These are phyloP conservation scores for Backusella luteola DNA, from an alignment of 192 early-diverging fungal genomes.

Conservation along the genomic window DNA sequence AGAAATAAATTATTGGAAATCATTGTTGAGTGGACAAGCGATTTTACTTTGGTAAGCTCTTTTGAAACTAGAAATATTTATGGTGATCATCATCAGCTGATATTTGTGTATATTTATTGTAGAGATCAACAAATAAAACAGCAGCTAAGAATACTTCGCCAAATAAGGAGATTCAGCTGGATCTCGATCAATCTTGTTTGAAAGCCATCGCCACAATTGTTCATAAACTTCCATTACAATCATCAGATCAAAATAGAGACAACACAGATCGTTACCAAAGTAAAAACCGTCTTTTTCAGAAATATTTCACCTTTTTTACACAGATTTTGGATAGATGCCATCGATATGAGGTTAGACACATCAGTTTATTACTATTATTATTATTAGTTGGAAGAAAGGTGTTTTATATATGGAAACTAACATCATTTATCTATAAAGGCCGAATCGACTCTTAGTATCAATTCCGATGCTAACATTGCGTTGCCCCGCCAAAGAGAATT, in stretches of 20 bases:
- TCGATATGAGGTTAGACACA: conserved; percentile 39
- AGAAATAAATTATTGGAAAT: conserved; percentile 65
- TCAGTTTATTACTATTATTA: neutral
- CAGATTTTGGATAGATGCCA: conserved; percentile 63
- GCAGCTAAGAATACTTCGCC: conserved; percentile 8
- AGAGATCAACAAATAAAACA: conserved; percentile 12
- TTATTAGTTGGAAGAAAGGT: neutral
- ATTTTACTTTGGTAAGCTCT: conserved; percentile 47
- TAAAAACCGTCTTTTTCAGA: conserved; percentile 60
- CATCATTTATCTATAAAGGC: neutral
- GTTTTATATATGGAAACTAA: neutral
- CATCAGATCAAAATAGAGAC: conserved; percentile 47
- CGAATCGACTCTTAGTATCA: neutral
- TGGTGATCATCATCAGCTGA: conserved; percentile 2
- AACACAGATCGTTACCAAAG: conserved; percentile 53
- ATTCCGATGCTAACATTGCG: neutral
- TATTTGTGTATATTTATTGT: neutral
- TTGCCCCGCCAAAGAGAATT: neutral
- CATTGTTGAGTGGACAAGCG: conserved; percentile 71
- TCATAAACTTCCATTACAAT: conserved; percentile 68
- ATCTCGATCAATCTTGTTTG: conserved; percentile 73
- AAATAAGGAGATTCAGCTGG: conserved; percentile 62
- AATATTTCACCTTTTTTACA: conserved; percentile 73
- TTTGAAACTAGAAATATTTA: neutral
- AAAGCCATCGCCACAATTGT: conserved; percentile 67